phyloP scores from a whole-genome alignment of 352 stramenopile species.

The Pythium sp. region DNA sequence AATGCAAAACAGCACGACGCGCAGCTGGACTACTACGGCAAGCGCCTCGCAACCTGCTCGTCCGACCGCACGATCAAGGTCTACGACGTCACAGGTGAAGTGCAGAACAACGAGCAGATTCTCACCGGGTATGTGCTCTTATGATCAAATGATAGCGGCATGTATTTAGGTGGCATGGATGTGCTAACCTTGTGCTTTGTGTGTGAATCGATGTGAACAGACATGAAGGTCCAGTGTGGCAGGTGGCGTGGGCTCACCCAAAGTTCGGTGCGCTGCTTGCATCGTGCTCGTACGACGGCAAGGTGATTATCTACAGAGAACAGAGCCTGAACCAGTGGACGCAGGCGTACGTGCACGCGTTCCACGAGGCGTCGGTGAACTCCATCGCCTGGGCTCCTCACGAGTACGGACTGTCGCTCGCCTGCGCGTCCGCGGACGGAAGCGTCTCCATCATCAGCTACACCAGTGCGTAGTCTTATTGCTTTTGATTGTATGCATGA shows the following conservation, averaged over 20 bases:
- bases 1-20: conserved; percentile 88
- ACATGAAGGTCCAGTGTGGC: conserved; percentile 97
- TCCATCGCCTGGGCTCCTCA: conserved; percentile 95
- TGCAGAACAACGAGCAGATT: conserved; percentile 89
- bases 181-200: conserved; percentile 5
- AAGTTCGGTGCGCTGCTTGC: conserved; percentile 96
- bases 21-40: conserved; percentile 99
- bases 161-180: background rate
- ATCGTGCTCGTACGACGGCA: conserved; percentile 97
- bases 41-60: conserved; percentile 97
- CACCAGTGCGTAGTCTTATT: conserved; percentile 39
- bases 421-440: conserved; percentile 94
- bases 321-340: conserved; percentile 92
- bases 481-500: background rate
- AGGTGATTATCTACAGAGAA: conserved; percentile 97
- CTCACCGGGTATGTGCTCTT: conserved; percentile 61
- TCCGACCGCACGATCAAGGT: conserved; percentile 98
- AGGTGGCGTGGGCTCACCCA: conserved; percentile 98
- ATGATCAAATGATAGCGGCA: background rate
- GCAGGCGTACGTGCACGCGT: conserved; percentile 88
- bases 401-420: conserved; percentile 94
- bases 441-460: conserved; percentile 90
- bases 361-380: conserved; percentile 93
- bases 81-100: conserved; percentile 92
- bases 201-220: conserved; percentile 27